Percentiles rank a stretch among this genome's conserved stretches.
phyloP scores from a whole-genome alignment of 2,329 filamentous ascomycete genomes.

The Fusarium humuli region DNA sequence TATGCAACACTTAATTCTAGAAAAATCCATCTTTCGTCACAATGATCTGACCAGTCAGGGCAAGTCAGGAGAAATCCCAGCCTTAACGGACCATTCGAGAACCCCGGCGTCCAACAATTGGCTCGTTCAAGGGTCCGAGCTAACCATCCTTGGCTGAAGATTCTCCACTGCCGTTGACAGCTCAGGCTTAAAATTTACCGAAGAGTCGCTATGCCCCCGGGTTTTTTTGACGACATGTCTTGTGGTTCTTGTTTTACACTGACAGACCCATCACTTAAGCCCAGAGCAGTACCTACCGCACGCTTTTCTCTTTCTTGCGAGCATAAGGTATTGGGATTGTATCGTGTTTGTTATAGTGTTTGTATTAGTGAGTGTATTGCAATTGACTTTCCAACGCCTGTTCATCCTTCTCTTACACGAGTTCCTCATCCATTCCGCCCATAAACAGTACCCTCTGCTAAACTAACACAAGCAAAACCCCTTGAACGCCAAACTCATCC shows the following conservation, averaged over 20 bases:
- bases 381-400: background rate
- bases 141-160: background rate
- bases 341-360: too few relatives aligned
- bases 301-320: too few relatives aligned
- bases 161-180: slow-evolving; percentile 4
- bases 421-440: background rate
- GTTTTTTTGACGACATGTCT: slow-evolving; percentile 31
- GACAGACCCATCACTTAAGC: too few relatives aligned
- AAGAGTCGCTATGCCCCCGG: slow-evolving; percentile 30
- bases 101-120: background rate
- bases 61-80: background rate
- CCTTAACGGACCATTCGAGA: background rate
- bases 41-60: background rate
- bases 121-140: background rate
- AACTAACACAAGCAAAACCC: background rate
- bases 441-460: too few relatives aligned
- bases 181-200: slow-evolving; percentile 28
- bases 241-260: background rate
- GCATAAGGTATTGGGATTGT: too few relatives aligned
- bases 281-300: too few relatives aligned
- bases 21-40: background rate
- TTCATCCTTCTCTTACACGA: background rate
- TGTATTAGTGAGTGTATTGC: background rate
- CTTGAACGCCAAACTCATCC: slow-evolving; percentile 1
- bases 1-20: background rate